Evolutionary conservation across 257 asterid genomes (phyloP), one percentile per base, ranked within the genome.

Genomic region (Plectranthus barbatus): DNA sequence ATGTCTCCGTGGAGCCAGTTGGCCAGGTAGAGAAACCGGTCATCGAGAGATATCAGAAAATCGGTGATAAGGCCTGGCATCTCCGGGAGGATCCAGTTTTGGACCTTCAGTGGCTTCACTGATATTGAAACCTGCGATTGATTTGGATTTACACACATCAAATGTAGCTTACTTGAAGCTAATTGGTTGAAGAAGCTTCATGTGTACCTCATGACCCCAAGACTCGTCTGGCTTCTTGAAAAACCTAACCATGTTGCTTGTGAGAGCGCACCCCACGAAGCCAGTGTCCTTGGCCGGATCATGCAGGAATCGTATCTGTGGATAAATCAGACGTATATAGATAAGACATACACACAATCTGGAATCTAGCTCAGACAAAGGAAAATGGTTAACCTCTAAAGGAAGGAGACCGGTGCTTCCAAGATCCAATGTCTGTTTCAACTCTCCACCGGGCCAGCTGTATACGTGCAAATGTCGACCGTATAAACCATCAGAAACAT

Each of bases 1-100:
- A 92, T 80, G 72, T 92, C 98, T 65, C 98, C 98, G 15, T 92
- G 98, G 56, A 92, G 96, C 98, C 98, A 91, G 75, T 91, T 91
- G 7, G 77, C 75, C 49, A 88, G 67, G 79, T 88, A 88, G 8
- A 88, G 80, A 62, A 78, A 88, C 9, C 85, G 94, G 56, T 88
- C 96, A 54, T 88, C 91, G 2, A 88, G 91, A 59, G 92, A 88
- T 15, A 86, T 82, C 40, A 88, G 76, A 57, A 86, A 84, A 74
- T 86, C 94, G 1, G 96, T 88, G 48, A 88, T 88, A 52, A 88
- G 94, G 17, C 96, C 90, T 1, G 96, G 96, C 94, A 88, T 83
- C 72, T 85, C 94, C 0, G 94, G 94, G 51, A 88, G 96, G 69
- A 85, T 83, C 96, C 96, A 85, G 57, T 88, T 88, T 52, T 78